Evolutionary conservation across 129 eudicot genomes (phyloP).

Genomic region (Helichrysum umbraculigerum): DNA sequence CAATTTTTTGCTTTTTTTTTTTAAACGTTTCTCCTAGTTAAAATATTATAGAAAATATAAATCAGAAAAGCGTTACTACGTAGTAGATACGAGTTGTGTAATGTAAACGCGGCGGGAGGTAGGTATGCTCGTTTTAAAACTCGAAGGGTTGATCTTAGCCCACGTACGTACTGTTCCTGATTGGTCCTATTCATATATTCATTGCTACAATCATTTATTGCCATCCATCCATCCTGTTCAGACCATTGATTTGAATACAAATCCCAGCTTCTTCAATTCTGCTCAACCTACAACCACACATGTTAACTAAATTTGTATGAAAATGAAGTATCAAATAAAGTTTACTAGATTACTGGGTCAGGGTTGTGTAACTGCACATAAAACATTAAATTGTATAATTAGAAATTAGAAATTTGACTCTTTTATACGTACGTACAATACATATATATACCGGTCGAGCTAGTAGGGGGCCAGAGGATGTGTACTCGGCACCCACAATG

Average conservation of each 20-base stretch:
- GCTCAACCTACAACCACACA: constrained; percentile 5
- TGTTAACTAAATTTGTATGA: neutral
- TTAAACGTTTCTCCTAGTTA: too few species aligned
- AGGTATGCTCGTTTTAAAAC: constrained; percentile 15
- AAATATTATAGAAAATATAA: too few species aligned
- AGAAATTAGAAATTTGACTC: too few species aligned
- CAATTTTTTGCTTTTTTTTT: too few species aligned
- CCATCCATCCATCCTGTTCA: too few species aligned
- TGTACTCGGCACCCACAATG: too few species aligned
- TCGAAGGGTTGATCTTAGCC: neutral
- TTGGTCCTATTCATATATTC: neutral
- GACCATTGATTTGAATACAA: neutral
- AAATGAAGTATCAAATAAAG: neutral
- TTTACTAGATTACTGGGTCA: neutral
- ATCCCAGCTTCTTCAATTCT: neutral
- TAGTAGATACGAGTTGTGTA: too few species aligned
- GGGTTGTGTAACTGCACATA: neutral
- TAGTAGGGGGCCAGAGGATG: too few species aligned
- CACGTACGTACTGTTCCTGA: constrained; percentile 6
- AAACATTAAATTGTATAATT: too few species aligned
- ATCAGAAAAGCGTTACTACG: too few species aligned
- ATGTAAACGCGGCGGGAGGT: neutral
- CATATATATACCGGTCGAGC: too few species aligned
- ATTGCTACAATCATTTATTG: constrained; percentile 8
- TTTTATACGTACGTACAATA: too few species aligned